Percentiles rank a stretch among this genome's conserved stretches.
Conservation (phyloP, 257 asterid genomes). For the Nicotiana benthamiana region DNA sequence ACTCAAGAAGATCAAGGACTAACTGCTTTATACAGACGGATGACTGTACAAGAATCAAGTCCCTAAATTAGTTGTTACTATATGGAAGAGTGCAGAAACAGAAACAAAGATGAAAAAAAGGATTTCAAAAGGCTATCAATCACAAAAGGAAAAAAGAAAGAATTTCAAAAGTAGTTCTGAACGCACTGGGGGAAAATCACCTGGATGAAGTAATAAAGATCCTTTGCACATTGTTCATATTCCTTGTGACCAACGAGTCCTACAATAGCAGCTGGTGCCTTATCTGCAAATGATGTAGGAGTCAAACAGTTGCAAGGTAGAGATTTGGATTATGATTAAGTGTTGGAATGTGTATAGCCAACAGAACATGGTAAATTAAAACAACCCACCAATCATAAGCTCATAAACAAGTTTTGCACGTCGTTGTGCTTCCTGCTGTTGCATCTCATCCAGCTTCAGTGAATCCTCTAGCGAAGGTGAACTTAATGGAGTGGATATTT, state of each 20-base stretch:
- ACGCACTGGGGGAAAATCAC: slow-evolving; percentile 17
- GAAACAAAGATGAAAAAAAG: background rate
- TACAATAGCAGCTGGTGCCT: slow-evolving; percentile 83
- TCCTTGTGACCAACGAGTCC: slow-evolving; percentile 86
- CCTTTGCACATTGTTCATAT: slow-evolving; percentile 83
- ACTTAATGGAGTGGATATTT: slow-evolving; percentile 35
- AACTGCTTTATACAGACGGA: slow-evolving; percentile 73
- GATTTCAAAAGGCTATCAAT: background rate
- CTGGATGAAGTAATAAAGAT: slow-evolving; percentile 91
- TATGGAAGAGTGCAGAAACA: background rate
- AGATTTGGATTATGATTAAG: background rate
- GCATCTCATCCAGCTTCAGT: slow-evolving; percentile 51
- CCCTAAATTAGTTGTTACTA: background rate
- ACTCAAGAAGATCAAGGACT: slow-evolving; percentile 67
- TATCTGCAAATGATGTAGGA: slow-evolving; percentile 42
- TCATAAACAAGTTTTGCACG: slow-evolving; percentile 69
- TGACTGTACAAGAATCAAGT: slow-evolving; percentile 39
- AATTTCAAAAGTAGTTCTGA: background rate
- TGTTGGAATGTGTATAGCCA: background rate
- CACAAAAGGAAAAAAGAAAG: background rate
- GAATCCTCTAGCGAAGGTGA: slow-evolving; percentile 40
- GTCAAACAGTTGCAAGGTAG: background rate
- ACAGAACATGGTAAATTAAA: background rate
- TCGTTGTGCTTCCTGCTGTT: slow-evolving; percentile 62
- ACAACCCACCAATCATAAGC: slow-evolving; percentile 50